Base-by-base conservation (phyloP, 73 alveolate species). In the Paramecium sonneborni region DNA sequence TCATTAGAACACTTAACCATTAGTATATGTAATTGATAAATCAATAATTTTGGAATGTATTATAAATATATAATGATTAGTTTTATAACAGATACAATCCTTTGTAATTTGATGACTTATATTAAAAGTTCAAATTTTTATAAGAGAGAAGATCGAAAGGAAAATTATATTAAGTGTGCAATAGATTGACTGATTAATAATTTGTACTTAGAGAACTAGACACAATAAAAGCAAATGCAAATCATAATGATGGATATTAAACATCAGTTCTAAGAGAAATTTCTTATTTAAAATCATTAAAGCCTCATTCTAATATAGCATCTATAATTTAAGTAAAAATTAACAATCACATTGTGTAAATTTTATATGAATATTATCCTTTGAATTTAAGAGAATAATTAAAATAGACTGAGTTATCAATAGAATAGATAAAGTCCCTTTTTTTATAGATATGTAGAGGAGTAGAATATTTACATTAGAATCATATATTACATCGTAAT, bases 191-290 rank as follows among this genome's bases (percentile, higher is more conserved):
- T 18, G 92, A 76, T 11, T 72, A 44, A 52, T 57, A 87, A 67
- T 92, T 92, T 48, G 88, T 93, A 21, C 57, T 96, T 3, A 76
- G 98, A 69, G 95, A 93, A 92, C 92, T 96, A 14, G 93, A 79
- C 92, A 76, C 96, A 3, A 96, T 95, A 69, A 96, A 95, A 21
- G 94, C 98, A 46, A 96, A 97, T 62, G 98, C 99, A 6, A 98
- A 98, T 11, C 92, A 93, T 26, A 98, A 96, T 88, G 99, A 97
- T 85, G 99, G 99, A 11, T 62, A 95, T 23, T 98, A 98, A 12
- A 97, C 99, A 3, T 92, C 97, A 21, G 92, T 97, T 32, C 92
- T 97, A 43, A 88, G 99, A 56, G 99, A 97, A 86, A 92, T 97
- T 12, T 85, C 97, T 14, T 93, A 93, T 69, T 55, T 95, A 30